phyloP scores from a whole-genome alignment of 768 basidiomycete genomes.

The Myochromella boudieri region DNA sequence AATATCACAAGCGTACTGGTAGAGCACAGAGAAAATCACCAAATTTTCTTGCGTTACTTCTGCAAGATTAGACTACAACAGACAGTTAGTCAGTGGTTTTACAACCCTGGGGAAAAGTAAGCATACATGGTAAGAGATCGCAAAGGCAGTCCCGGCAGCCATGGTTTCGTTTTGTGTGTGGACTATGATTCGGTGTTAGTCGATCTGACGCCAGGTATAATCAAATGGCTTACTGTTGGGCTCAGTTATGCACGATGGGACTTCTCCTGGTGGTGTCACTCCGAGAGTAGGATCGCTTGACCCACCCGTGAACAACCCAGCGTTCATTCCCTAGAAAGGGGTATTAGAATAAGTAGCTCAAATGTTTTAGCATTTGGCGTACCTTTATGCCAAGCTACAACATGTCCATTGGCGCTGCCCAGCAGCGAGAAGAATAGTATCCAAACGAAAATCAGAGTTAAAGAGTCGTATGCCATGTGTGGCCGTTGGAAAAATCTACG shows the following conservation, averaged over 20 bases:
- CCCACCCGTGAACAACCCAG: conserved; percentile 45
- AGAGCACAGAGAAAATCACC: conserved; percentile 48
- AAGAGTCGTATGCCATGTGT: background rate
- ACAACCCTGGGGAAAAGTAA: background rate
- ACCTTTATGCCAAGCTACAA: conserved; percentile 20
- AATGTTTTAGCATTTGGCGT: background rate
- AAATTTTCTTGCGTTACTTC: conserved; percentile 48
- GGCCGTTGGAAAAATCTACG: background rate
- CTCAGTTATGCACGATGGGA: conserved; percentile 40
- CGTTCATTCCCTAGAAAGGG: conserved; percentile 36
- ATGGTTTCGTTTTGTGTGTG: conserved; percentile 51
- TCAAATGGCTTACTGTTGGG: conserved; percentile 51
- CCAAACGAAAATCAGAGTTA: no score
- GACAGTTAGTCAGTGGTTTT: background rate
- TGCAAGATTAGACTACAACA: conserved; percentile 42
- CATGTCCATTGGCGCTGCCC: conserved; percentile 15
- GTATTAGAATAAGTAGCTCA: conserved; percentile 34
- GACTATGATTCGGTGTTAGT: conserved; percentile 31
- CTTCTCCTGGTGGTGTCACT: conserved; percentile 27
- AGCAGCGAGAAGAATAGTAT: conserved; percentile 8
- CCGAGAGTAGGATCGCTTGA: conserved; percentile 32
- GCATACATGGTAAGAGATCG: conserved; percentile 49
- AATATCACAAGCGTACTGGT: conserved; percentile 32
- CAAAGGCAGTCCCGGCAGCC: conserved; percentile 56
- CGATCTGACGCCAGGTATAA: background rate